Conservation (phyloP, 805 yeast species). For the Kuraishia borneana region DNA sequence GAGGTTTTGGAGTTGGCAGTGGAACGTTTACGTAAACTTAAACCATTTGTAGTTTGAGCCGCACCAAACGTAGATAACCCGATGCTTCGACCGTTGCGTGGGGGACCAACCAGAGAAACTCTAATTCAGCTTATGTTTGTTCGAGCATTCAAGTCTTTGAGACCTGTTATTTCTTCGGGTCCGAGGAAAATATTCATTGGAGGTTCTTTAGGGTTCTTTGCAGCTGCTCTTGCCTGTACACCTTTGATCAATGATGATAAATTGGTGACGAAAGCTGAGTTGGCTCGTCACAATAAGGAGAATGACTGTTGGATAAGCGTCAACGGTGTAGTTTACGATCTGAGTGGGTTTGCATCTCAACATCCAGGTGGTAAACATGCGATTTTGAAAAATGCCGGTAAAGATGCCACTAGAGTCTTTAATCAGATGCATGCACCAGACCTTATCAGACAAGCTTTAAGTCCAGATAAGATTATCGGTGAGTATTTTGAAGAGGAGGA, state of each 20-base stretch:
- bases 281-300: neutral
- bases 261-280: neutral
- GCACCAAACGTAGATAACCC: no score
- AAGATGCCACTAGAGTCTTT: slow-evolving; percentile 23
- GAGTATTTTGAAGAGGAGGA: slow-evolving; percentile 12
- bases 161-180: no score
- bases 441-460: slow-evolving; percentile 3
- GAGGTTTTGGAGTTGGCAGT: slow-evolving; percentile 72
- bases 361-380: slow-evolving; percentile 33
- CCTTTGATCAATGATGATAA: neutral
- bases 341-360: slow-evolving; percentile 16
- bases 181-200: no score
- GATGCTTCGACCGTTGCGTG: no score
- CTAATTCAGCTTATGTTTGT: no score
- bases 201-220: neutral
- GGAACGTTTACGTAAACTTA: slow-evolving; percentile 32
- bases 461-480: slow-evolving; percentile 19
- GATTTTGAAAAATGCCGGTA: slow-evolving; percentile 28
- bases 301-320: slow-evolving; percentile 21
- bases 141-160: no score
- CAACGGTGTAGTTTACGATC: slow-evolving; percentile 22
- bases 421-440: slow-evolving; percentile 5
- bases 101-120: no score
- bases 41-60: no score
- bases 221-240: neutral